Evolutionary conservation across 352 stramenopile species (phyloP).

Genomic region (Pythium vanterpoolii): DNA sequence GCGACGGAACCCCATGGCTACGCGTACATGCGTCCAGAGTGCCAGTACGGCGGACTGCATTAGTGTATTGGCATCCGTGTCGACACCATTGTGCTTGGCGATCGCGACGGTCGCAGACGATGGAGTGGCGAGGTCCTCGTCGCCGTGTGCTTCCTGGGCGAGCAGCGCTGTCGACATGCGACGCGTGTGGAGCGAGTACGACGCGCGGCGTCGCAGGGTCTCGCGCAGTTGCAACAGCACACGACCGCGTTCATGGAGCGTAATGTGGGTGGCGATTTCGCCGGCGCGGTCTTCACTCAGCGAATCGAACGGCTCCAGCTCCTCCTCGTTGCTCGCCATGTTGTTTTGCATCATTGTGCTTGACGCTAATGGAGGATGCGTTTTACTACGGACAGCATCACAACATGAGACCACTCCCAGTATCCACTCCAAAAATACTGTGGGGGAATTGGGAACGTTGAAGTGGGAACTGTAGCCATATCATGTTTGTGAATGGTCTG

Average conservation of each 20-base stretch:
- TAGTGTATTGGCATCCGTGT: background rate
- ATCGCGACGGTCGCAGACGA: background rate
- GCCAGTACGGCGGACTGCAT: background rate
- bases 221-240: constrained; percentile 11
- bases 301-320: constrained; percentile 2
- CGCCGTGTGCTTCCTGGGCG: background rate
- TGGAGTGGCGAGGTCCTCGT: background rate
- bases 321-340: background rate
- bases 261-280: background rate
- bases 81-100: background rate
- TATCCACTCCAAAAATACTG: background rate
- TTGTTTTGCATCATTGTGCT: too few relatives aligned
- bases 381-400: too few relatives aligned
- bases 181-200: background rate
- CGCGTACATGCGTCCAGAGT: constrained; percentile 1
- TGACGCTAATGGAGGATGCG: too few relatives aligned
- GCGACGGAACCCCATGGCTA: constrained; percentile 2
- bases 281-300: background rate
- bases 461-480: constrained; percentile 2
- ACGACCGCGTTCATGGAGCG: background rate
- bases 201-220: constrained; percentile 2
- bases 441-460: background rate
- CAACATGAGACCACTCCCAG: too few relatives aligned
- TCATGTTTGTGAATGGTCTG: background rate
- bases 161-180: constrained; percentile 2